Percentiles rank a stretch among this genome's conserved stretches.
Evolutionary conservation across 2,329 filamentous ascomycete species (phyloP).

Genomic region (Penicillium sp.): DNA sequence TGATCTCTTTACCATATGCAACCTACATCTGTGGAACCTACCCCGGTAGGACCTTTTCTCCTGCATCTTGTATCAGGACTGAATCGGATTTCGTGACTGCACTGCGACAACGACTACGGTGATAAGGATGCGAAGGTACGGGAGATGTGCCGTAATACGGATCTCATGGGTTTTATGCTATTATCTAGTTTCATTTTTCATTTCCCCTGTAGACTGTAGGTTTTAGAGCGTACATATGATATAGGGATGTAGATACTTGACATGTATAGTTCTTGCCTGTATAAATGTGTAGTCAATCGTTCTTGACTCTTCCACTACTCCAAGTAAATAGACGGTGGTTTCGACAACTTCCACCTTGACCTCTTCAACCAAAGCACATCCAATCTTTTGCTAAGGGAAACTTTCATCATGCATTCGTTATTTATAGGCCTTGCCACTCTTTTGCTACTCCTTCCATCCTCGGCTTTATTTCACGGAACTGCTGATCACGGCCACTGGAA

Average conservation of each 20-base stretch:
- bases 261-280: background rate
- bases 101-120: background rate
- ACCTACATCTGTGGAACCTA: background rate
- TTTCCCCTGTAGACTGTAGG: background rate
- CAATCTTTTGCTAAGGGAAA: background rate
- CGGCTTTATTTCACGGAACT: constrained; percentile 2
- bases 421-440: background rate
- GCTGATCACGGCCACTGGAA: constrained; percentile 13
- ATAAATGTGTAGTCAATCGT: background rate
- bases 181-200: background rate
- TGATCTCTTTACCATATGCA: background rate
- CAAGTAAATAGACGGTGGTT: background rate
- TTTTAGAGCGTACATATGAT: background rate
- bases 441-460: constrained; percentile 6
- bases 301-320: background rate
- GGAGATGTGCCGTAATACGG: background rate
- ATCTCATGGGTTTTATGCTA: background rate
- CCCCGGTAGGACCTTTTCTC: background rate
- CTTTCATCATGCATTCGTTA: constrained; percentile 7
- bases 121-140: background rate
- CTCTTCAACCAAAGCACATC: background rate
- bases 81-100: background rate
- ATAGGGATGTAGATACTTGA: too few species aligned
- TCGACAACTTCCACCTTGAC: background rate
- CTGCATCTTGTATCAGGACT: background rate